These are phyloP conservation scores for Stachybotrys echinatus DNA, from an alignment of 2,329 filamentous ascomycete genomes.

Conservation along the genomic window DNA sequence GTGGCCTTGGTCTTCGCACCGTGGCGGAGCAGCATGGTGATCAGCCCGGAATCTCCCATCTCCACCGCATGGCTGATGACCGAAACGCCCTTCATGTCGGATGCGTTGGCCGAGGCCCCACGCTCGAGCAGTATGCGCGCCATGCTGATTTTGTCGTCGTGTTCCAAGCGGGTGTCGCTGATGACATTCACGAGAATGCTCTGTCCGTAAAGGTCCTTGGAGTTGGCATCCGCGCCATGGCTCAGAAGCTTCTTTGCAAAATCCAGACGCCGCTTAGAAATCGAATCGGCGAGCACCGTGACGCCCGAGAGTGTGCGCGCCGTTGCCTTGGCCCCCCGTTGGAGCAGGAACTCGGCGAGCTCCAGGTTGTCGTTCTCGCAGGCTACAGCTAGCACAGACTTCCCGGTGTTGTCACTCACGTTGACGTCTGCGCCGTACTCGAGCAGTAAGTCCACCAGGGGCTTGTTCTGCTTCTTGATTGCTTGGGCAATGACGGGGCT, in stretches of 20 bases:
- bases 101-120: constrained; percentile 24
- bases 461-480: constrained; percentile 1
- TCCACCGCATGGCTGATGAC: constrained; percentile 20
- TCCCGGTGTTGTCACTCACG: not conserved
- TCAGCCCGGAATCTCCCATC: constrained; percentile 13
- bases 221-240: constrained; percentile 25
- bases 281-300: constrained; percentile 25
- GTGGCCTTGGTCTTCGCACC: constrained; percentile 19
- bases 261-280: constrained; percentile 24
- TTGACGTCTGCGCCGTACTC: constrained; percentile 1
- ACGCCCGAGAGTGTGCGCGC: constrained; percentile 21
- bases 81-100: constrained; percentile 12
- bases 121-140: constrained; percentile 25
- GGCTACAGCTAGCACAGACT: constrained; percentile 1
- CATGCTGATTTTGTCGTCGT: constrained; percentile 17
- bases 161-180: constrained; percentile 15
- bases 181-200: constrained; percentile 24
- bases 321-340: constrained; percentile 12
- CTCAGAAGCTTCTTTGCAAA: constrained; percentile 24
- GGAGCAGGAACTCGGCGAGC: constrained; percentile 9
- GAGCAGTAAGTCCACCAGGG: constrained; percentile 3
- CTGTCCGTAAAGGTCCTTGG: constrained; percentile 23
- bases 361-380: constrained; percentile 2
- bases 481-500: constrained; percentile 1
- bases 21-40: constrained; percentile 19